Percentiles rank a stretch among this genome's conserved stretches.
These are phyloP conservation scores for Bacidia gigantensis DNA, from an alignment of 495 filamentous ascomycete species.

Conservation along the genomic window DNA sequence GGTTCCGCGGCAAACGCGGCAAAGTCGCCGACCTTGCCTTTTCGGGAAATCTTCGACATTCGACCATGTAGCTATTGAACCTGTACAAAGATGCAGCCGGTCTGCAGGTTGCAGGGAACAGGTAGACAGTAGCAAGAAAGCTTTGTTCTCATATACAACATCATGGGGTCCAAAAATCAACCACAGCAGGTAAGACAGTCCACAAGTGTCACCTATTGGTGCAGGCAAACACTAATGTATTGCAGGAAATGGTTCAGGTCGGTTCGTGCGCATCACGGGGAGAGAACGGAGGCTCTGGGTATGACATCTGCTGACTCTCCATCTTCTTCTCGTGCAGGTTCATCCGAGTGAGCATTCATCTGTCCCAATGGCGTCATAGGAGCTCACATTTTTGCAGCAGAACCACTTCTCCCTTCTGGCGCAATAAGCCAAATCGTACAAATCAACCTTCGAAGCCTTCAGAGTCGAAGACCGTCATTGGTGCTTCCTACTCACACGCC, in stretches of 20 bases:
- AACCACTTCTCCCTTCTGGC: slow-evolving; percentile 84
- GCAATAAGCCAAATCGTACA: slow-evolving; percentile 36
- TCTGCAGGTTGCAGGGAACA: not conserved
- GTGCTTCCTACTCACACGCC: slow-evolving; percentile 91
- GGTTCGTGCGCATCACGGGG: slow-evolving; percentile 47
- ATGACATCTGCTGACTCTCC: not conserved
- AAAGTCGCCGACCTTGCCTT: not conserved
- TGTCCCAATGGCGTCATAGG: not conserved
- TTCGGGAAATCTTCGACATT: not conserved
- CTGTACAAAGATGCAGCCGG: not conserved
- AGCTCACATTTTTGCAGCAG: slow-evolving; percentile 36
- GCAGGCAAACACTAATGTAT: not conserved
- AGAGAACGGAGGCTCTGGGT: not conserved
- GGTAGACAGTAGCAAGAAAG: not conserved
- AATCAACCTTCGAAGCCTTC: slow-evolving; percentile 35
- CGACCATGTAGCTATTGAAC: not conserved
- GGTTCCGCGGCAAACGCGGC: not conserved
- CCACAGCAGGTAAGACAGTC: slow-evolving; percentile 47
- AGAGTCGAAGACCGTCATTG: slow-evolving; percentile 70
- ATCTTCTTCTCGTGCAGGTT: not conserved
- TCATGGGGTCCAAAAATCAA: slow-evolving; percentile 50
- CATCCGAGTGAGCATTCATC: slow-evolving; percentile 8
- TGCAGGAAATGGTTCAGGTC: slow-evolving; percentile 98
- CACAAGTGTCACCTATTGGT: not conserved
- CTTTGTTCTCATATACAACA: not conserved